Evolutionary conservation across 2,329 filamentous ascomycete genomes (phyloP), one percentile per base, ranked within the genome.

Genomic region (Penicillium glabrum): DNA sequence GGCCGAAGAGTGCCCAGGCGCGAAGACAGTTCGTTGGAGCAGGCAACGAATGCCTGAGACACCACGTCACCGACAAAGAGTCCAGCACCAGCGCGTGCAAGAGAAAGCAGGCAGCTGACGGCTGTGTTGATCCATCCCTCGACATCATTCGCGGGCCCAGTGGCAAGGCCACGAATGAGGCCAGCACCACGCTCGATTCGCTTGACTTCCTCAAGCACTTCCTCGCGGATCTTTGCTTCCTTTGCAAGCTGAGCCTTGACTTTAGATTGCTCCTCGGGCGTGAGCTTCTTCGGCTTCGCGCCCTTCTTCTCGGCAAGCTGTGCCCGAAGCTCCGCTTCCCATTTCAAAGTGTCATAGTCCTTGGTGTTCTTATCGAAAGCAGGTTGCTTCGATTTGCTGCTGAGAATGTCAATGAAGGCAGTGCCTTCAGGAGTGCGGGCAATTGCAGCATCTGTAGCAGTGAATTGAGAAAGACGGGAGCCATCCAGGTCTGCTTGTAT

Each of bases 291-390:
- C 66, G 91, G 86, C 58, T 90, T 86, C 46, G 77, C 73, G 1
- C 93, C 93, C 74, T 93, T 96, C 80, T 98, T 99, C 70, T 90
- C 83, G n/a, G 93, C 92, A 41, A 99, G 77, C 67, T 97, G 91
- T 39, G 86, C 83, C 56, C 93, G 84, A 8, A 99, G 82, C 62
- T 99, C 95, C 72, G 93, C 89, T 75, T 99, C 95, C 95, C 96
- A 99, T 75, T 96, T 97, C 41, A 97, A 76, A 1, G 91, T 96
- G 66, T 99, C 91, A 67, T 97, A 96, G 71, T 98, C 95, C 72
- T 96, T 97, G 48, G 86, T 88, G 67, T 91, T 96, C 77, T 96
- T 98, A 75, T 92, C 89, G 3, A 91, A 86, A 2, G 89, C 78
- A 37, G 82, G 79, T 59, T 85, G 85, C 57, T 86, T 85, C 1